Evolutionary conservation across 2,329 filamentous ascomycete species (phyloP).

Genomic region (Penicillium janthinellum): DNA sequence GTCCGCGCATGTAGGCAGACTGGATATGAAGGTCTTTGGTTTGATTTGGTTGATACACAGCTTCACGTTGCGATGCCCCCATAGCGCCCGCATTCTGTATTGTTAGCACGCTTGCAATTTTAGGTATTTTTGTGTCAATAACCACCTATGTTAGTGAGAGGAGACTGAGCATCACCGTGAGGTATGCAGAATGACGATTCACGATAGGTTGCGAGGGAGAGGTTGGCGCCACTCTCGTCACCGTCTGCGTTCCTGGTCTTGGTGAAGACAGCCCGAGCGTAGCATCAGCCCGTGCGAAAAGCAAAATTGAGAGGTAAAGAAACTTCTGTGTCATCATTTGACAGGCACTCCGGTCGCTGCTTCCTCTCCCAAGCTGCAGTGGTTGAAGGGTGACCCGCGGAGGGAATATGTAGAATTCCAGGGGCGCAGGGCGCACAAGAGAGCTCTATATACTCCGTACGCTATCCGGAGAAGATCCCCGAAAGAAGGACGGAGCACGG

Average conservation of each 20-base stretch:
- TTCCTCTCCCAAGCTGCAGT: not conserved
- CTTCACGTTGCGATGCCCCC: constrained; percentile 27
- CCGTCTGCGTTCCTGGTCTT: not conserved
- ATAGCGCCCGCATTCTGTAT: constrained; percentile 2
- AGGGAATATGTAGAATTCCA: constrained; percentile 13
- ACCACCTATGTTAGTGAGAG: not conserved
- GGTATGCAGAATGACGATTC: not conserved
- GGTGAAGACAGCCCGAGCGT: not conserved
- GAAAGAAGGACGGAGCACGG: not conserved
- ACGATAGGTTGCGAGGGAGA: not conserved
- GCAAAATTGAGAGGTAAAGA: not conserved
- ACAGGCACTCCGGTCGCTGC: not conserved
- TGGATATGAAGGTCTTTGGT: constrained; percentile 26
- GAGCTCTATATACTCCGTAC: not conserved
- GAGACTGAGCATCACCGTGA: not conserved
- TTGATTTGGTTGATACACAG: constrained; percentile 28
- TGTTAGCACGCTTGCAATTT: not conserved
- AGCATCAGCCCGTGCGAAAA: not conserved
- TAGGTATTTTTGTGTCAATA: not conserved
- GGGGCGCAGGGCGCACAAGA: not conserved
- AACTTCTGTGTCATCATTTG: not conserved
- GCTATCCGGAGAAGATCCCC: not conserved
- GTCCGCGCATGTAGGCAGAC: constrained; percentile 20
- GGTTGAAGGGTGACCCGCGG: not conserved
- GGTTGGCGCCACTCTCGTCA: not conserved